Conservation (phyloP, 371 early-diverging fungal species). For the Conidiobolus incongruus region DNA sequence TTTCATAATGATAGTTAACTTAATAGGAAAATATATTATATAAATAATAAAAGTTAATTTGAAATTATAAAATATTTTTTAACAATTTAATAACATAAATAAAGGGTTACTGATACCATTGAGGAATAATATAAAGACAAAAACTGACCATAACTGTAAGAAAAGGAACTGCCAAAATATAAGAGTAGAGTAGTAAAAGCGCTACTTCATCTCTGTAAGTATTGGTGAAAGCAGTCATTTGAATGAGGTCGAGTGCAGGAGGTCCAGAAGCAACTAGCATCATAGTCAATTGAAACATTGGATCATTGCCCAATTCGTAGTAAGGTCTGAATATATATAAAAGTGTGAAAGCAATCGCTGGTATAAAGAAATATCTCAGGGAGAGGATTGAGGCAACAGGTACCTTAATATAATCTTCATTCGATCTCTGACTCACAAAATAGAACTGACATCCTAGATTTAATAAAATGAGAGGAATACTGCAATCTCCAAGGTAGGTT, state of each 20-base stretch:
- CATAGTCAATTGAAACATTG: slow-evolving; percentile 18
- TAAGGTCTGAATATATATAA: slow-evolving; percentile 11
- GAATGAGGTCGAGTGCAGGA: slow-evolving; percentile 22
- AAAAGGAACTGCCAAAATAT: slow-evolving; percentile 1
- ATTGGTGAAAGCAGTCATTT: slow-evolving; percentile 21
- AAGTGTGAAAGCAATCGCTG: slow-evolving; percentile 21
- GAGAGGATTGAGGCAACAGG: background rate
- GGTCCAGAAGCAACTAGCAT: slow-evolving; percentile 22
- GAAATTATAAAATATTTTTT: too few relatives aligned
- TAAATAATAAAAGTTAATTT: too few relatives aligned
- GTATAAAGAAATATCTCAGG: slow-evolving; percentile 12
- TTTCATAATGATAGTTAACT: too few relatives aligned
- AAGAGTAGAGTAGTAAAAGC: slow-evolving; percentile 10
- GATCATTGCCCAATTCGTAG: slow-evolving; percentile 16
- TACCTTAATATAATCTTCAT: too few relatives aligned
- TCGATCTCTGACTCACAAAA: background rate
- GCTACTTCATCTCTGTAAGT: slow-evolving; percentile 25
- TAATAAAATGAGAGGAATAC: slow-evolving; percentile 39
- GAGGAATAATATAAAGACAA: slow-evolving; percentile 4
- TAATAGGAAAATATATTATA: too few relatives aligned
- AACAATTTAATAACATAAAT: too few relatives aligned
- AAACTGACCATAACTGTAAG: background rate
- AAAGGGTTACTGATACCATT: too few relatives aligned
- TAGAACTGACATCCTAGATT: slow-evolving; percentile 41
- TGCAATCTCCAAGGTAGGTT: slow-evolving; percentile 31